phyloP scores from a whole-genome alignment of 2,329 filamentous ascomycete species.

The Ascosphaera acerosa region DNA sequence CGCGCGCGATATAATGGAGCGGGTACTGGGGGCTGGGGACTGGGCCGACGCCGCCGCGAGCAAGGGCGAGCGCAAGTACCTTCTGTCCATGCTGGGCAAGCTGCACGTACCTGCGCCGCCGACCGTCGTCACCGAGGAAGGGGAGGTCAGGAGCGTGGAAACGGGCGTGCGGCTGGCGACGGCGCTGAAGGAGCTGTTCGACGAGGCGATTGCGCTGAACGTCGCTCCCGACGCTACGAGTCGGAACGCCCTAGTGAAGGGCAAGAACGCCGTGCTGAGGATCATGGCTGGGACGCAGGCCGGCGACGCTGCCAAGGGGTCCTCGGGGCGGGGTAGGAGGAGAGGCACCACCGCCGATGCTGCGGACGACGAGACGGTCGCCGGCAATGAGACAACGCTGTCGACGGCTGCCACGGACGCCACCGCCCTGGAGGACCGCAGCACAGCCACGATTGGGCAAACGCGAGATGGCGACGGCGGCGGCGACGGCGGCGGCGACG shows the following conservation, averaged over 20 bases:
- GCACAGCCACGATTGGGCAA: background rate
- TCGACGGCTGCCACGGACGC: background rate
- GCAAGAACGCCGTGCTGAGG: slow-evolving; percentile 20
- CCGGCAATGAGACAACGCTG: background rate
- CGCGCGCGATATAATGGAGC: slow-evolving; percentile 51
- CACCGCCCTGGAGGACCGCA: background rate
- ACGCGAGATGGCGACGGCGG: no score
- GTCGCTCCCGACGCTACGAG: slow-evolving; percentile 18
- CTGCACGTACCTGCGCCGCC: slow-evolving; percentile 50
- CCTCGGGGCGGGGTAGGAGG: background rate
- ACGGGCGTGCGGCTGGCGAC: slow-evolving; percentile 28
- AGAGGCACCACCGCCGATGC: background rate
- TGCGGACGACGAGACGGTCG: slow-evolving; percentile 1
- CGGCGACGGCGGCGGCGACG: background rate
- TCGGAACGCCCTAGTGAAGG: slow-evolving; percentile 21
- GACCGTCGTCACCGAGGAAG: slow-evolving; percentile 14
- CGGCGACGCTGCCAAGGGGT: no score
- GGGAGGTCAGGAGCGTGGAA: slow-evolving; percentile 27
- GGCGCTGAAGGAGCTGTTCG: slow-evolving; percentile 30
- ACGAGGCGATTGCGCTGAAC: slow-evolving; percentile 27
- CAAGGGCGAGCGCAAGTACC: slow-evolving; percentile 60
- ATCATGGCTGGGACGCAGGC: slow-evolving; percentile 25
- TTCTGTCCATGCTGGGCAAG: slow-evolving; percentile 57
- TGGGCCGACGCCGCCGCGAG: slow-evolving; percentile 12
- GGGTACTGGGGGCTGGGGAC: slow-evolving; percentile 29